Evolutionary conservation across 1,284 basidiomycete species (phyloP).

Genomic region (Jaminaea rosea): DNA sequence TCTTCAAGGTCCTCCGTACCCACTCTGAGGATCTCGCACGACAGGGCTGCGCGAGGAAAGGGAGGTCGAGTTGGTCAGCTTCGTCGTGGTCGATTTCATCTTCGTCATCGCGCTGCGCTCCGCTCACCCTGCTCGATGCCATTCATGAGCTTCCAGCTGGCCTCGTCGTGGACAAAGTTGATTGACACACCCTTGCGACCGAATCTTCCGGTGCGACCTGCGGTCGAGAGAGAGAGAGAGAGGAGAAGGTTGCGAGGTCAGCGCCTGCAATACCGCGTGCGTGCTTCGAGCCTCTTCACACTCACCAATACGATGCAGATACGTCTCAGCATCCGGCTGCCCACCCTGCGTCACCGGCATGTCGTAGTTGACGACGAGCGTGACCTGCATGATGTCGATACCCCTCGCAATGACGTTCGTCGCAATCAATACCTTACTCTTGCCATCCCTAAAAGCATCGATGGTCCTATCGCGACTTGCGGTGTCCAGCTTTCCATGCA

Average conservation of each 20-base stretch:
- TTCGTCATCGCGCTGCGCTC: too few species aligned
- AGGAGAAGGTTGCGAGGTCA: background rate
- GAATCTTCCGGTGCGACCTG: constrained; percentile 41
- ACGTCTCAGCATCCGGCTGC: constrained; percentile 85
- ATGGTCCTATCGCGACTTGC: constrained; percentile 82
- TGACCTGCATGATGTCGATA: constrained; percentile 97
- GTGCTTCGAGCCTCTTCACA: constrained; percentile 11
- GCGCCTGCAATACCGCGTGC: background rate
- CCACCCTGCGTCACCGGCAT: constrained; percentile 59
- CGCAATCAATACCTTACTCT: constrained; percentile 94
- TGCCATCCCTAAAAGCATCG: constrained; percentile 88
- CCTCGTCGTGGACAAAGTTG: constrained; percentile 45
- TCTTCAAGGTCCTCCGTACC: constrained; percentile 44
- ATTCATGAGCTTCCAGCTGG: constrained; percentile 41
- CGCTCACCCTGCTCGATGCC: constrained; percentile 41
- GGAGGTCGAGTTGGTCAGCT: too few species aligned
- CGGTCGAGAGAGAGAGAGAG: background rate
- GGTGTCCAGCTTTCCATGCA: constrained; percentile 88
- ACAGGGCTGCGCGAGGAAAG: too few species aligned
- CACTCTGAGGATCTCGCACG: constrained; percentile 38
- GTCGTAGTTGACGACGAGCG: constrained; percentile 74
- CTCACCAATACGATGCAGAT: constrained; percentile 92
- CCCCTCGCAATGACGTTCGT: constrained; percentile 98
- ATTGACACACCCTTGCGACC: constrained; percentile 45
- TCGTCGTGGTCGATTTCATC: too few species aligned